Evolutionary conservation across 1,284 basidiomycete species (phyloP).

Genomic region (Macrocystidia cucumis): DNA sequence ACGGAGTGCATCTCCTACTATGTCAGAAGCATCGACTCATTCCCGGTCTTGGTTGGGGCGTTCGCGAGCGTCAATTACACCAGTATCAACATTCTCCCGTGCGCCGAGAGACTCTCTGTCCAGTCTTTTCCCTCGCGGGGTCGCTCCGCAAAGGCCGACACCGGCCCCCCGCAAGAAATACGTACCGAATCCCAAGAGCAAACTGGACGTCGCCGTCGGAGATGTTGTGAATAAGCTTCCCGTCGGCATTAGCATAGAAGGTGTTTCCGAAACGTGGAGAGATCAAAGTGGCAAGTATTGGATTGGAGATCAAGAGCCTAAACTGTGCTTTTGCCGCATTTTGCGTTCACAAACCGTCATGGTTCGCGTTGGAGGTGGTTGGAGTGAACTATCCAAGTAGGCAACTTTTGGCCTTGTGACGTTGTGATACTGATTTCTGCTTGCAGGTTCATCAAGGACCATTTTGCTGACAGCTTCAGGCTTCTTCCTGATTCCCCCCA

Average conservation of each 20-base stretch:
- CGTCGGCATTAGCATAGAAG: constrained; percentile 78
- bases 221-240: constrained; percentile 85
- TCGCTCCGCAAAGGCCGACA: constrained; percentile 36
- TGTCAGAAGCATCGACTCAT: constrained; percentile 44
- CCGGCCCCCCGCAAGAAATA: constrained; percentile 55
- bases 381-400: constrained; percentile 84
- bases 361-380: constrained; percentile 94
- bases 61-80: constrained; percentile 33
- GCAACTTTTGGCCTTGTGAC: constrained; percentile 17
- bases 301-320: constrained; percentile 87
- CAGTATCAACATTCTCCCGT: constrained; percentile 59
- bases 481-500: constrained; percentile 55
- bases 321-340: constrained; percentile 87
- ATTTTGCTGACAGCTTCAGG: constrained; percentile 76
- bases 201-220: constrained; percentile 88
- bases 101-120: constrained; percentile 49
- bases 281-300: constrained; percentile 93
- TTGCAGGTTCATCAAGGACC: constrained; percentile 76
- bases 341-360: constrained; percentile 90
- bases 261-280: constrained; percentile 79
- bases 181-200: constrained; percentile 79
- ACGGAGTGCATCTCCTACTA: constrained; percentile 47
- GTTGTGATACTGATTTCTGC: constrained; percentile 10
- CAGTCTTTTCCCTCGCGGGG: constrained; percentile 37
- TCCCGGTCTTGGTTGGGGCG: constrained; percentile 19